Conservation (phyloP, 2,329 filamentous ascomycete species). For the Xylariaceae sp. region DNA sequence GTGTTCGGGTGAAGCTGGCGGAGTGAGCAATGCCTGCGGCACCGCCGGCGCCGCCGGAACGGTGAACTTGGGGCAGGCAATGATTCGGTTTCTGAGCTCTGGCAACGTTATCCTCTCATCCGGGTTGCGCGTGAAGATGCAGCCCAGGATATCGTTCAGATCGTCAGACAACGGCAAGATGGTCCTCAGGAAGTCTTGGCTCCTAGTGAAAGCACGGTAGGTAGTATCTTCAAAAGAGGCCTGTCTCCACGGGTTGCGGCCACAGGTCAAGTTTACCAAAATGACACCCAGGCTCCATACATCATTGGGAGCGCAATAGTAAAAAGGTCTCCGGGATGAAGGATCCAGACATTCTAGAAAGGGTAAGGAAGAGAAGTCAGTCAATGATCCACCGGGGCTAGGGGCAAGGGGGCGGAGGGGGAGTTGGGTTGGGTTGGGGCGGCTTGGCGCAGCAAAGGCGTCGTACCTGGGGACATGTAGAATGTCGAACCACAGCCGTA, state of each 20-base stretch:
- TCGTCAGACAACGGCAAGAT: constrained; percentile 89
- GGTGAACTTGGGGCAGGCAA: constrained; percentile 72
- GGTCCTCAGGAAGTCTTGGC: constrained; percentile 80
- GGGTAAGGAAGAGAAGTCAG: constrained; percentile 23
- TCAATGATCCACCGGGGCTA: constrained; percentile 11
- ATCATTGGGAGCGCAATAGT: constrained; percentile 91
- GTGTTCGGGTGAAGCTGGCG: constrained; percentile 41
- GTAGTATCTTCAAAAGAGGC: constrained; percentile 90
- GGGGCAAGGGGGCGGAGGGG: too few species aligned
- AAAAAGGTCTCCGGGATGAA: constrained; percentile 66
- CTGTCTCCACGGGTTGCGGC: constrained; percentile 98
- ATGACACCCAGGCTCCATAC: constrained; percentile 98
- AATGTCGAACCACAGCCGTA: constrained; percentile 98
- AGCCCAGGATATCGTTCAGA: constrained; percentile 77
- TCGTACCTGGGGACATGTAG: constrained; percentile 98
- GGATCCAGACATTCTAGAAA: constrained; percentile 80
- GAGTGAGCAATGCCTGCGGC: constrained; percentile 35
- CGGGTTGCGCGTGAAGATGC: constrained; percentile 84
- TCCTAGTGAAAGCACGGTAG: constrained; percentile 83
- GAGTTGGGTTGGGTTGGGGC: constrained; percentile 3
- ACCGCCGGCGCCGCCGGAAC: constrained; percentile 35
- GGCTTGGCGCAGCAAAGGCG: constrained; percentile 16
- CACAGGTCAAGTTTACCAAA: constrained; percentile 93
- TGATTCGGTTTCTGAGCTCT: constrained; percentile 72
- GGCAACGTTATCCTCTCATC: constrained; percentile 73